These are phyloP conservation scores for Xylariaceae sp. DNA, from an alignment of 2,329 filamentous ascomycete genomes.

Conservation along the genomic window DNA sequence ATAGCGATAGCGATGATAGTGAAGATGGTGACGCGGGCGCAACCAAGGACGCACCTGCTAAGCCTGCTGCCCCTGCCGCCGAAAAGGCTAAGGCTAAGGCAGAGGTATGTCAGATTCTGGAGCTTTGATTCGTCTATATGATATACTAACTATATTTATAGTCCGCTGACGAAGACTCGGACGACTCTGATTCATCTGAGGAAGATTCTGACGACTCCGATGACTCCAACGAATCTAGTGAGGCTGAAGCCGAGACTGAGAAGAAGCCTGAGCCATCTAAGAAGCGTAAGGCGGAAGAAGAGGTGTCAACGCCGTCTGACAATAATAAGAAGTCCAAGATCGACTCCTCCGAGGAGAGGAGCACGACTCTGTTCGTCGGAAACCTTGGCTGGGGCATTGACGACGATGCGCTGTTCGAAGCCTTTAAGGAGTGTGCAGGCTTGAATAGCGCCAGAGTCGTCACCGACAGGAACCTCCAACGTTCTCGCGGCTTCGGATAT, in stretches of 20 bases:
- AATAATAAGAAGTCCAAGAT: slow-evolving; percentile 68
- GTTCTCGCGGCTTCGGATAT: slow-evolving; percentile 92
- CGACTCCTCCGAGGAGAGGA: slow-evolving; percentile 50
- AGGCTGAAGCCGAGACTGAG: slow-evolving; percentile 46
- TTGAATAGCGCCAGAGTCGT: slow-evolving; percentile 77
- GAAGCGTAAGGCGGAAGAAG: slow-evolving; percentile 68
- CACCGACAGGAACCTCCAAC: slow-evolving; percentile 77
- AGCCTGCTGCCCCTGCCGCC: slow-evolving; percentile 26
- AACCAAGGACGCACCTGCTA: slow-evolving; percentile 13
- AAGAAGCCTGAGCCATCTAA: slow-evolving; percentile 50
- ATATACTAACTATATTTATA: slow-evolving; percentile 2
- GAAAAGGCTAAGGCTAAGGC: slow-evolving; percentile 32
- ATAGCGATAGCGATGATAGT: slow-evolving; percentile 35
- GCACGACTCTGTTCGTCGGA: slow-evolving; percentile 81
- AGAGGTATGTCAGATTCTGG: slow-evolving; percentile 31
- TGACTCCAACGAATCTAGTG: slow-evolving; percentile 41
- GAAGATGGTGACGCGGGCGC: slow-evolving; percentile 31
- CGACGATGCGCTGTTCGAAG: slow-evolving; percentile 76
- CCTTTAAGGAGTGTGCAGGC: slow-evolving; percentile 80
- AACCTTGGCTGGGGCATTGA: slow-evolving; percentile 91
- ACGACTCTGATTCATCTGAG: slow-evolving; percentile 33
- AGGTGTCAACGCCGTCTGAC: slow-evolving; percentile 44
- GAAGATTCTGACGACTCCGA: slow-evolving; percentile 37
- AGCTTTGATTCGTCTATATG: not conserved
- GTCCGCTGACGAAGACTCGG: slow-evolving; percentile 33